Evolutionary conservation across 257 asterid species (phyloP).

Genomic region (Phtheirospermum japonicum): DNA sequence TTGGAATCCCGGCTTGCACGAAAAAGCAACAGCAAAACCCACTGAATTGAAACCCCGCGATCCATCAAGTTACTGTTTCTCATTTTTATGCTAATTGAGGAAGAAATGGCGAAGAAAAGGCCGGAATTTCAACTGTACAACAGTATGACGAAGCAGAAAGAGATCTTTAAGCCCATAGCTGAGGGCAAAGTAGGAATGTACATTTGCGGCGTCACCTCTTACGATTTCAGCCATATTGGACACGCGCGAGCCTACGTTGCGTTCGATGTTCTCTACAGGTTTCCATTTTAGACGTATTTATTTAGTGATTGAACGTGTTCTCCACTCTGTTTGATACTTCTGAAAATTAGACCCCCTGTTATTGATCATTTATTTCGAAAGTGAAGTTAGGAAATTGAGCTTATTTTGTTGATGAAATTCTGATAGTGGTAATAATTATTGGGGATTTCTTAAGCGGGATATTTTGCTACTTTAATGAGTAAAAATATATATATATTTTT

Average conservation of each 20-base stretch:
- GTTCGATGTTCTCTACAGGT: conserved; percentile 77
- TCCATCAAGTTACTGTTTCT: too few relatives aligned
- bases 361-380: neutral
- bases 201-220: conserved; percentile 80
- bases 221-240: conserved; percentile 84
- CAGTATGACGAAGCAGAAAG: conserved; percentile 67
- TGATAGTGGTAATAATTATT: neutral
- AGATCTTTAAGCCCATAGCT: conserved; percentile 49
- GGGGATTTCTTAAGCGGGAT: neutral
- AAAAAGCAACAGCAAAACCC: conserved; percentile 15
- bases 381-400: neutral
- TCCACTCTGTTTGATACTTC: too few relatives aligned
- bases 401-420: neutral
- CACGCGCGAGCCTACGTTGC: conserved; percentile 89
- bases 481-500: neutral
- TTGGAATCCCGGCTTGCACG: neutral
- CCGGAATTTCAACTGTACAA: conserved; percentile 56
- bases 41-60: neutral
- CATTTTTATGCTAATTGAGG: too few relatives aligned
- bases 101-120: conserved; percentile 27
- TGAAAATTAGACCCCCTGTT: too few relatives aligned
- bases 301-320: neutral
- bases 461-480: conserved; percentile 8
- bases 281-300: neutral
- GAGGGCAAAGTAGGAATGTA: conserved; percentile 76